Base-by-base conservation (phyloP, 2,329 filamentous ascomycete genomes). In the Sclerotinia borealis region DNA sequence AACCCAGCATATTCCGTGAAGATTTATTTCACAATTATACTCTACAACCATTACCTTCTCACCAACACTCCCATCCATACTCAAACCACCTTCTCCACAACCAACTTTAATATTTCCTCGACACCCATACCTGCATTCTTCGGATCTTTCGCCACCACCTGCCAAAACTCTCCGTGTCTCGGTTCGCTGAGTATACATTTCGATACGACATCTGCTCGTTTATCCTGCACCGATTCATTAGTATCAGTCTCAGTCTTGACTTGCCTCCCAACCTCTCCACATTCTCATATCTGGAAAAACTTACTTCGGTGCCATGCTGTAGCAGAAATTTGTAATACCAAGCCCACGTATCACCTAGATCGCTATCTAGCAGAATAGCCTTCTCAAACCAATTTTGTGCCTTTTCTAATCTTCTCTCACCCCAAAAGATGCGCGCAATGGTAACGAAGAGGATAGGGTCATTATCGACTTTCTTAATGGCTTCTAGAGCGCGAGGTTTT, bases 371-470 rank as follows among this genome's bases (percentile, higher is more conserved):
- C 61, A 96, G 82, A 63, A 97, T 87, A 0, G 95, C 95, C 77
- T 96, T 96, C 77, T 97, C 92, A 76, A 99, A 99, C 95, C 95
- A 99, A 68, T 86, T 93, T 76, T 93, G 90, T 3, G 95, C 93
- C 76, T 97, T 96, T 70, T 98, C 95, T 29, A 99, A 82, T 74
- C 89, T 88, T 63, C 95, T 84, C 78, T 99, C 95, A 11, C 85
- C 87, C 95, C 95, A 99, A 79, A 99, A 97, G 69, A 98, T 96
- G 25, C 95, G 86, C 7, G 93, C 95, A 15, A 96, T 92, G 0
- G 93, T 93, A 39, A 96, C 89, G 74, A 98, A 96, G 4, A 99
- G 81, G 25, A 88, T 83, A 0, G 95, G 86, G 74, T 98, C 93
- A 72, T 92, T 95, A 74, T 98, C 95, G 7, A 96, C 91, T 76